Conservation (phyloP, 192 early-diverging fungal genomes). For the Rhizoclosmatium globosum region DNA sequence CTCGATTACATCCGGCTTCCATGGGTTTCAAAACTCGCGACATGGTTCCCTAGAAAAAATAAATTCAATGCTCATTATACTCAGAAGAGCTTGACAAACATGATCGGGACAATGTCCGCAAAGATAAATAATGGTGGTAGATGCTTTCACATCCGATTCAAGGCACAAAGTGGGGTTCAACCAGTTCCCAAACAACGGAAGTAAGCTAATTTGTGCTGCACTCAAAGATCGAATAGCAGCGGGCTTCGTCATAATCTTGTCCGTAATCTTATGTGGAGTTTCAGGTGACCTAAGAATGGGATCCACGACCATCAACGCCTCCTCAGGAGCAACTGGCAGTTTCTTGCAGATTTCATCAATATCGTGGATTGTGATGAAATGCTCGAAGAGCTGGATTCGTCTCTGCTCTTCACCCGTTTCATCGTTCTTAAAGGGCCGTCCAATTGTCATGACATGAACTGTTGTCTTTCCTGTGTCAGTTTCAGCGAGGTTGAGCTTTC, state of each 20-base stretch:
- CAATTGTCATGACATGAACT: constrained; percentile 26
- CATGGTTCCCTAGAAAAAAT: constrained; percentile 9
- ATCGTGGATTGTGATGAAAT: neutral
- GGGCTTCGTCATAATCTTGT: constrained; percentile 9
- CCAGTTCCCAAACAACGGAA: constrained; percentile 25
- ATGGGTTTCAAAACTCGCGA: constrained; percentile 19
- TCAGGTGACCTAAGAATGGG: constrained; percentile 7
- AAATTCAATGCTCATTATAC: too few relatives aligned
- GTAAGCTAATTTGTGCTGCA: constrained; percentile 5
- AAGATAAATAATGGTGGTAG: neutral
- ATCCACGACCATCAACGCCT: neutral
- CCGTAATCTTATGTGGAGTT: constrained; percentile 10
- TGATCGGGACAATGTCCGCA: constrained; percentile 9
- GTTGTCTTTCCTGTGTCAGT: neutral
- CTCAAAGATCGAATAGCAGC: constrained; percentile 5
- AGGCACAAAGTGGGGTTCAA: constrained; percentile 17
- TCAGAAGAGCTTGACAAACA: neutral
- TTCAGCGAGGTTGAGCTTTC: constrained; percentile 15
- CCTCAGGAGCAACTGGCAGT: neutral
- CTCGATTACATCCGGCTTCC: constrained; percentile 1
- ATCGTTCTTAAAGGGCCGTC: neutral
- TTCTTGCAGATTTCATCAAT: constrained; percentile 6
- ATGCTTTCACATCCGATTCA: constrained; percentile 16
- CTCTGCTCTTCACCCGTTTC: constrained; percentile 14
- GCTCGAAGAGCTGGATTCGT: constrained; percentile 9